A percentile compares a stretch with the other conserved stretches of the same genome.
These are phyloP conservation scores for Trichoderma endophyticum DNA, from an alignment of 2,329 filamentous ascomycete genomes.

Conservation along the genomic window DNA sequence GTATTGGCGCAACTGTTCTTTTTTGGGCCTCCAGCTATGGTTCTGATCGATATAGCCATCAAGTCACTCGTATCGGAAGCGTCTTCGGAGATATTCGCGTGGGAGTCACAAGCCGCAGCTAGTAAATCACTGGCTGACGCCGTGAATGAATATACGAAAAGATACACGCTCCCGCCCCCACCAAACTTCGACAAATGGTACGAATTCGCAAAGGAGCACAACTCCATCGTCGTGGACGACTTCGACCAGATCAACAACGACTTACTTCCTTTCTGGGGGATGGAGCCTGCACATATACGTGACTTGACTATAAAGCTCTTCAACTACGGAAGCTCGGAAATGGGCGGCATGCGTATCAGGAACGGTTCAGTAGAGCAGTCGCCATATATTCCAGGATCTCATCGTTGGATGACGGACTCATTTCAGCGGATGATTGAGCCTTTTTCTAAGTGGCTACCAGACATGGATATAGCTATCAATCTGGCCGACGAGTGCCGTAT, in stretches of 20 bases:
- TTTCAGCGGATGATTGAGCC: slow-evolving; percentile 61
- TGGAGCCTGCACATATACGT: slow-evolving; percentile 63
- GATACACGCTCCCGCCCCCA: slow-evolving; percentile 63
- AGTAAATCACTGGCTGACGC: slow-evolving; percentile 31
- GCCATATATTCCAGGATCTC: slow-evolving; percentile 31
- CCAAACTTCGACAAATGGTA: slow-evolving; percentile 80
- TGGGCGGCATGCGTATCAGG: slow-evolving; percentile 52
- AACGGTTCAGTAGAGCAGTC: slow-evolving; percentile 53
- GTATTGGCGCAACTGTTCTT: slow-evolving; percentile 13
- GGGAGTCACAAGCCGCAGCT: slow-evolving; percentile 23
- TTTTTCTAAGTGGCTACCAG: slow-evolving; percentile 67
- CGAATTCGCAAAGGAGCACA: slow-evolving; percentile 59
- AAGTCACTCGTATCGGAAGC: slow-evolving; percentile 20
- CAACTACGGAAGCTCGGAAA: slow-evolving; percentile 34
- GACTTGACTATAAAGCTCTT: slow-evolving; percentile 42
- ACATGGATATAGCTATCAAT: slow-evolving; percentile 80
- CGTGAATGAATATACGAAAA: slow-evolving; percentile 41
- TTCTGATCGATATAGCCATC: slow-evolving; percentile 17
- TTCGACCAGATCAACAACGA: slow-evolving; percentile 72
- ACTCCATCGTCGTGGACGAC: slow-evolving; percentile 69
- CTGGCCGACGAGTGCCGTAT: slow-evolving; percentile 62
- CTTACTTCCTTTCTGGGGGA: slow-evolving; percentile 73
- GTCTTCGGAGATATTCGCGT: slow-evolving; percentile 12
- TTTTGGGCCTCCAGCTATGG: background rate
- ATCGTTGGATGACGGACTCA: slow-evolving; percentile 38